Conservation (phyloP, 495 filamentous ascomycete species). For the Xeromyces bisporus region DNA sequence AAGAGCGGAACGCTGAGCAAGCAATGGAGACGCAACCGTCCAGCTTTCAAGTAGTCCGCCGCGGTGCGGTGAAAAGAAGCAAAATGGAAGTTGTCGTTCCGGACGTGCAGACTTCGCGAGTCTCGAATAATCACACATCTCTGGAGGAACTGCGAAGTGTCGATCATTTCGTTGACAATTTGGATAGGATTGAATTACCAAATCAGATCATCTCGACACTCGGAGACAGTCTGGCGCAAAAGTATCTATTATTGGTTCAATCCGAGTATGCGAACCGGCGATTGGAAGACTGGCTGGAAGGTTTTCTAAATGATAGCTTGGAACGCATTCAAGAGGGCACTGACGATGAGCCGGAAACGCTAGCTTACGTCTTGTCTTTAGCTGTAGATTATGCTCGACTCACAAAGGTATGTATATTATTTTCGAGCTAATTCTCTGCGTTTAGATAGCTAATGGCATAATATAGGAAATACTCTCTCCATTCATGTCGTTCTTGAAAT, state of each 20-base stretch:
- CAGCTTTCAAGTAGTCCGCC: slow-evolving; percentile 28
- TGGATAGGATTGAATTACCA: slow-evolving; percentile 67
- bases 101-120: slow-evolving; percentile 55
- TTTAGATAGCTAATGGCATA: slow-evolving; percentile 7
- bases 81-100: slow-evolving; percentile 41
- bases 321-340: slow-evolving; percentile 33
- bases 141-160: slow-evolving; percentile 65
- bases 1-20: slow-evolving; percentile 34
- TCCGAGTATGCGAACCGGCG: slow-evolving; percentile 37
- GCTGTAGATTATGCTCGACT: slow-evolving; percentile 41
- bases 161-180: slow-evolving; percentile 51
- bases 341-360: slow-evolving; percentile 28
- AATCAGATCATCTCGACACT: slow-evolving; percentile 66
- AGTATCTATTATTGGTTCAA: slow-evolving; percentile 48
- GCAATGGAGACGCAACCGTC: slow-evolving; percentile 12
- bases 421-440: neutral
- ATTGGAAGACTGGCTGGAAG: slow-evolving; percentile 48
- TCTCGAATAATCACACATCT: slow-evolving; percentile 30
- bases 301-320: slow-evolving; percentile 41
- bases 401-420: slow-evolving; percentile 37
- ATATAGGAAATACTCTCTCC: slow-evolving; percentile 42
- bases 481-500: slow-evolving; percentile 42
- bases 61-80: slow-evolving; percentile 25
- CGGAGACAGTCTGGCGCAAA: slow-evolving; percentile 61
- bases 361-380: slow-evolving; percentile 34